Evolutionary conservation across 1,284 basidiomycete genomes (phyloP).

Genomic region (Pascua guehoae): DNA sequence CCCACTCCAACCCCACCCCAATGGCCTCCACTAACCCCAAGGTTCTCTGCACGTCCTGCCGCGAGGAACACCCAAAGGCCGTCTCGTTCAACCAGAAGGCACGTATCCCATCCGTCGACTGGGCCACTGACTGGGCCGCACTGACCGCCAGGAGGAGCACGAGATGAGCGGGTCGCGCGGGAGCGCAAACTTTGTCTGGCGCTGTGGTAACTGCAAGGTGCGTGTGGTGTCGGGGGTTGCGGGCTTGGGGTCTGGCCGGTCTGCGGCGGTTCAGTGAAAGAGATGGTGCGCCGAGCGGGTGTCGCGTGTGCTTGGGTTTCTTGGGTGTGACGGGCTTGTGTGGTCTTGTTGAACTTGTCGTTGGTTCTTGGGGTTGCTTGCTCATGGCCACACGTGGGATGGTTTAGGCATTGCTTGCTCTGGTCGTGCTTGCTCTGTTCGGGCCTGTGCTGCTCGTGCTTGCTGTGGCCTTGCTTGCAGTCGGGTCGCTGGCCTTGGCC

Average conservation of each 20-base stretch:
- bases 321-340: not conserved
- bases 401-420: too few species aligned
- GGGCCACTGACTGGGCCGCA: too few species aligned
- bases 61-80: constrained; percentile 46
- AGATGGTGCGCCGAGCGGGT: too few species aligned
- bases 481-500: too few species aligned
- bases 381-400: too few species aligned
- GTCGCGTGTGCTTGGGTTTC: not conserved
- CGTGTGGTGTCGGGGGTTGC: constrained; percentile 6
- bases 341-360: too few species aligned
- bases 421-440: too few species aligned
- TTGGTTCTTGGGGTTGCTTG: too few species aligned
- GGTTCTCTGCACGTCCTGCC: constrained; percentile 45
- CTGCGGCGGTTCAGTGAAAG: not conserved
- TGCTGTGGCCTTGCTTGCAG: too few species aligned
- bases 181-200: constrained; percentile 47
- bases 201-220: constrained; percentile 48
- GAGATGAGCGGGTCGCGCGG: constrained; percentile 48
- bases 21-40: constrained; percentile 7
- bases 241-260: not conserved
- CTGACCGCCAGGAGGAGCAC: constrained; percentile 22
- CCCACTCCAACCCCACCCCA: not conserved
- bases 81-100: constrained; percentile 41
- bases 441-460: too few species aligned
- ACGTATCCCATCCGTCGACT: not conserved